Percentiles rank a stretch among this genome's conserved stretches.
These are phyloP conservation scores for Corylus americana DNA, from an alignment of 306 rosid species.

Conservation along the genomic window DNA sequence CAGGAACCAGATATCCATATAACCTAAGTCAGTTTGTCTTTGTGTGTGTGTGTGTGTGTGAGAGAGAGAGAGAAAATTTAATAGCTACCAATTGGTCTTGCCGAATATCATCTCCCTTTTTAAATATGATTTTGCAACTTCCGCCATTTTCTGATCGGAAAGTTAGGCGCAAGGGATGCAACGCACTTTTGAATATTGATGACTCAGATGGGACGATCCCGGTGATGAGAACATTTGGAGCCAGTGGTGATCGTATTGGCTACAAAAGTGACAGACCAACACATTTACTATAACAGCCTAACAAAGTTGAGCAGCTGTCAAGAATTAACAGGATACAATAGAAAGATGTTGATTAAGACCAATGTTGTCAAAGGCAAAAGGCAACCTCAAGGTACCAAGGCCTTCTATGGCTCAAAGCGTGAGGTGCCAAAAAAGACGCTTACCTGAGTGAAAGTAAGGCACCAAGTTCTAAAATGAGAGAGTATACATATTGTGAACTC, in stretches of 20 bases:
- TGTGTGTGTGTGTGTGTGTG: not conserved
- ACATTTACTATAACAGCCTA: constrained; percentile 14
- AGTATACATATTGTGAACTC: not conserved
- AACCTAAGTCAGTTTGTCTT: constrained; percentile 21
- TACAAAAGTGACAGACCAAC: constrained; percentile 38
- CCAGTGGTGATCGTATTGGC: constrained; percentile 94
- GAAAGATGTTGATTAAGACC: not conserved
- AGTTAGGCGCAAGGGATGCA: constrained; percentile 93
- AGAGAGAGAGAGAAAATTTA: constrained; percentile 33
- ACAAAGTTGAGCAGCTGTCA: constrained; percentile 15
- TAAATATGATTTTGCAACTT: constrained; percentile 74
- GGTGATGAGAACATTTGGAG: constrained; percentile 77
- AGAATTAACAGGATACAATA: constrained; percentile 21
- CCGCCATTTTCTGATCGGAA: constrained; percentile 83
- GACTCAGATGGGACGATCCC: constrained; percentile 93
- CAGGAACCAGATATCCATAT: constrained; percentile 31
- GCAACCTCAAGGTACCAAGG: not conserved
- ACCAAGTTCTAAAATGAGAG: not conserved
- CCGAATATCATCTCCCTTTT: constrained; percentile 96
- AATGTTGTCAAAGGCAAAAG: not conserved
- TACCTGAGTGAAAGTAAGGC: not conserved
- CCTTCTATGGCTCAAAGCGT: not conserved
- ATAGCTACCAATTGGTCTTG: constrained; percentile 88
- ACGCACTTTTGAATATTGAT: constrained; percentile 92
- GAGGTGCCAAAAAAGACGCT: not conserved